These are phyloP conservation scores for Calocybe indica DNA, from an alignment of 768 basidiomycete genomes.

Conservation along the genomic window DNA sequence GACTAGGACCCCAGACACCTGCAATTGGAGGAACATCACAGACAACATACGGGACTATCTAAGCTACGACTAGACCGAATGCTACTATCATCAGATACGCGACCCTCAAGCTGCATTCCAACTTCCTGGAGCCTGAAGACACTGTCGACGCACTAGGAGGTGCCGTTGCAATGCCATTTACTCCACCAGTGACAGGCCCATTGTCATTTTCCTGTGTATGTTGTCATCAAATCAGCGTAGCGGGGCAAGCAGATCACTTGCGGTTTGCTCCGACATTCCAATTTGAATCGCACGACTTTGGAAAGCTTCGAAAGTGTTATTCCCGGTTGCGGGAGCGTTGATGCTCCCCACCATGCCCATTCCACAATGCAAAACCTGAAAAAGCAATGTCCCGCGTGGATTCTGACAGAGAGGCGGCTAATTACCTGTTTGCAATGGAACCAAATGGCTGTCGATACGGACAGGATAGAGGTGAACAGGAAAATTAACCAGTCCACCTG, in stretches of 20 bases:
- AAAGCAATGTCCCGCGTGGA: background rate
- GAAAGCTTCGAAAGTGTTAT: constrained; percentile 36
- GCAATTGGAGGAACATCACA: no score
- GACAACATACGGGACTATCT: no score
- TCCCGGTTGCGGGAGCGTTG: constrained; percentile 39
- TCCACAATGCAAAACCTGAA: constrained; percentile 36
- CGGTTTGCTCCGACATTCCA: constrained; percentile 25
- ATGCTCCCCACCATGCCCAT: constrained; percentile 47
- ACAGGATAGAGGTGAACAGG: background rate
- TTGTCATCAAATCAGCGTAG: background rate
- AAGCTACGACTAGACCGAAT: no score
- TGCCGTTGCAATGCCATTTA: constrained; percentile 29
- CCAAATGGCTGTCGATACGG: constrained; percentile 39
- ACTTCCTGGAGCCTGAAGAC: no score
- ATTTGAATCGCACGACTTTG: constrained; percentile 31
- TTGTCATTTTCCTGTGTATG: constrained; percentile 26
- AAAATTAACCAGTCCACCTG: no score
- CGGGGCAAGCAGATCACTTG: constrained; percentile 15
- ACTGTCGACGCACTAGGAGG: constrained; percentile 13
- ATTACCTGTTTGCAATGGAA: constrained; percentile 45
- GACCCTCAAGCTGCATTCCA: no score
- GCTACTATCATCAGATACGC: no score
- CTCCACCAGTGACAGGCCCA: constrained; percentile 36
- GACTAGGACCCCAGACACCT: no score
- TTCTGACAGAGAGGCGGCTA: background rate